Conservation (phyloP, 73 alveolate species). For the Paramecium caudatum region DNA sequence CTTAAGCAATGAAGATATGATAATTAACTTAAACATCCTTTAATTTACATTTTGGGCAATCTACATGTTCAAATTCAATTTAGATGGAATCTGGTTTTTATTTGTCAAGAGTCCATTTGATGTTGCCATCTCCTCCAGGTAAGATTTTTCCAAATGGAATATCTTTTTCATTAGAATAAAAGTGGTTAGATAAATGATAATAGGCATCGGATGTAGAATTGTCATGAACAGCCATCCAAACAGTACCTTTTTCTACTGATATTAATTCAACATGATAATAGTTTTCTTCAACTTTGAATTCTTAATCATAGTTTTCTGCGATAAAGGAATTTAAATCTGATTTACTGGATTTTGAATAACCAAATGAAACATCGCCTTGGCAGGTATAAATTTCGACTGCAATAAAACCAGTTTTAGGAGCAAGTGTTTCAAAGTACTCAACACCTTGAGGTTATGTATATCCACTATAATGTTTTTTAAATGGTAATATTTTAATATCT, state of each 20-base stretch:
- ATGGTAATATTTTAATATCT: constrained; percentile 31
- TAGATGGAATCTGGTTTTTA: not conserved
- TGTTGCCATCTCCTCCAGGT: constrained; percentile 47
- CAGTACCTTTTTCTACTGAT: constrained; percentile 41
- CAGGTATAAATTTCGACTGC: constrained; percentile 25
- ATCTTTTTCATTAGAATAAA: constrained; percentile 9
- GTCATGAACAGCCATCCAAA: constrained; percentile 12
- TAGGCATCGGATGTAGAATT: not conserved
- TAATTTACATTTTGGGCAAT: constrained; percentile 37
- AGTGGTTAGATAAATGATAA: constrained; percentile 4
- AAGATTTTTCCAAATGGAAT: constrained; percentile 47
- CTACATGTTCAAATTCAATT: constrained; percentile 13
- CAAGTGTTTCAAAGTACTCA: not conserved
- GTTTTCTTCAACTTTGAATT: constrained; percentile 4
- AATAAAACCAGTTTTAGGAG: constrained; percentile 7
- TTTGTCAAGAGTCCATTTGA: constrained; percentile 6
- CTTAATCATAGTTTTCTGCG: constrained; percentile 40
- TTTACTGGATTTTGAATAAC: not conserved
- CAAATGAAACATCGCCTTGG: constrained; percentile 6
- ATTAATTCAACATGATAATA: not conserved
- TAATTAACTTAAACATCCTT: constrained; percentile 38
- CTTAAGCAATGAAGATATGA: constrained; percentile 42
- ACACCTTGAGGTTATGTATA: not conserved
- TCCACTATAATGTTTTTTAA: constrained; percentile 7
- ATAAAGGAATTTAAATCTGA: not conserved